Base-by-base conservation (phyloP, 106 monocot genomes). In the Apostasia ramifera region DNA sequence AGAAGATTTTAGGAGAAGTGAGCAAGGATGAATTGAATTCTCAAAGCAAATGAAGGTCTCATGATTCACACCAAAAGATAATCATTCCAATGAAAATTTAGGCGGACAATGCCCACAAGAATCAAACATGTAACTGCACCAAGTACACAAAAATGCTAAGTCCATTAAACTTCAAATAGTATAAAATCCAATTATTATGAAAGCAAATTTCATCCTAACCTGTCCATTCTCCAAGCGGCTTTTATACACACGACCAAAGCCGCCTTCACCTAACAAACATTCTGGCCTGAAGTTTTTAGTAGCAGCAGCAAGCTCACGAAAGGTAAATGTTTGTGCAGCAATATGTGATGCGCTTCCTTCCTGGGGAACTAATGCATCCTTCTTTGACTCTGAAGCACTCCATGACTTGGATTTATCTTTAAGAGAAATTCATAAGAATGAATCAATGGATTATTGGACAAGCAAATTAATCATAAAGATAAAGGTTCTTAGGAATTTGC, bases 251-350 rank as follows among this genome's bases (percentile, higher is more conserved):
- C 44, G 70, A 45, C 70, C 70, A 46, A 26, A 26, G 26, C 26
- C 26, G 26, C 26, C 26, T 26, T 26, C 26, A 26, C 26, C 26
- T 26, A 26, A 70, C 57, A 76, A 70, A 40, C 76, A 76, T 44
- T 76, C 76, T 70, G 61, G 76, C 47, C 76, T 76, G 42, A 76
- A 76, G 62, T 70, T 76, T 40, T 76, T 76, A 37, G 76, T 70
- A 40, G 76, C 76, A 7, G 62, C 63, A 54, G 69, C 76, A 76
- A 76, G 76, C 61, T 76, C 76, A 63, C 69, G 76, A 42, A 70
- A 76, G 37, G 76, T 69, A 56, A 76, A 76, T 6, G 70, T 76
- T 15, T 76, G 76, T 26, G 62, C 70, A 40, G 76, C 69, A 76
- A 76, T 76, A 63, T 76, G 76, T 55, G 69, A 43, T 45, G 53